Conservation (phyloP, 129 eudicot species). For the Pseudognaphalium luteoalbum region DNA sequence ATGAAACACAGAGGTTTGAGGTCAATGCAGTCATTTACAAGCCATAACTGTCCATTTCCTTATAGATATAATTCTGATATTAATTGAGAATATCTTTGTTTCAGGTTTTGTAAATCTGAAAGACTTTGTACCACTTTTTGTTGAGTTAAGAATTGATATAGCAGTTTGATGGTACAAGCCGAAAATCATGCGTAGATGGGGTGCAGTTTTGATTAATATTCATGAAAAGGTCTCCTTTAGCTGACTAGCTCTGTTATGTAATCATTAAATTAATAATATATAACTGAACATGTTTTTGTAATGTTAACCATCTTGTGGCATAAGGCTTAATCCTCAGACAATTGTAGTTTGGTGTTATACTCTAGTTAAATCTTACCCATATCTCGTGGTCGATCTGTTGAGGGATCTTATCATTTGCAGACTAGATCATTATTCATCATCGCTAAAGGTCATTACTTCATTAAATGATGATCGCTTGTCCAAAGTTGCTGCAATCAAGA, state of each 20-base stretch:
- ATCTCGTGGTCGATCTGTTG: not conserved
- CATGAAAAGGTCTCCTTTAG: not conserved
- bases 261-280: not conserved
- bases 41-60: no score
- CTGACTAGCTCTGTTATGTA: not conserved
- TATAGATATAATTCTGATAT: not conserved
- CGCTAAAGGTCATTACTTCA: not conserved
- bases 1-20: not conserved
- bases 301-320: not conserved
- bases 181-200: not conserved
- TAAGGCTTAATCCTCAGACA: not conserved
- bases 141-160: not conserved
- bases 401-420: not conserved
- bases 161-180: not conserved
- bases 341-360: not conserved
- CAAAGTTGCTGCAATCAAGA: no score
- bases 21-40: not conserved
- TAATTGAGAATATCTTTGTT: not conserved
- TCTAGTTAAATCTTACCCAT: not conserved
- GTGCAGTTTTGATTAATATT: not conserved
- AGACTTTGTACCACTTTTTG: not conserved
- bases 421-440: not conserved
- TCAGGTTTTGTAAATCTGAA: conserved; percentile 25
- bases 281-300: not conserved
- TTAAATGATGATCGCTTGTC: no score